Base-by-base conservation (phyloP, 139 green algal species). In the Tetratostichococcus sp. region DNA sequence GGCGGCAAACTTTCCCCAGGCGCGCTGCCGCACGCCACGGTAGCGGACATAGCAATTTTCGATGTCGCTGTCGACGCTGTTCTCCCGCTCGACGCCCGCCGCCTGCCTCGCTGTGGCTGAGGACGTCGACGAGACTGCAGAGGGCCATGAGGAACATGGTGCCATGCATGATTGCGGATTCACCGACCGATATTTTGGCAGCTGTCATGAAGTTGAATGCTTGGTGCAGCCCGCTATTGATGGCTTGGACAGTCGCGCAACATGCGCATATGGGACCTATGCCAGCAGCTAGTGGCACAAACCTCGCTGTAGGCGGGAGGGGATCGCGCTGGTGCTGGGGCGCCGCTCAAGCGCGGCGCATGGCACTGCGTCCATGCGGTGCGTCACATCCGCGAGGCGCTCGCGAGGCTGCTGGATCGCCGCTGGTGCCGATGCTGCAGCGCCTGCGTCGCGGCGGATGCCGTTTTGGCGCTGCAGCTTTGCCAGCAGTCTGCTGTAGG, bases 1-100 rank as follows among this genome's bases (percentile, higher is more conserved):
- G 4, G 89, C 89, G 31, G 89, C 89, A 74, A 84, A 93, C 78
- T 94, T 96, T 43, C 91, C 91, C 91, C 91, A 96, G 0, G 89
- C 89, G 16, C 91, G 80, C 76, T 93, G 87, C 16, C 91, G 73
- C 32, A 95, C 91, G 4, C 89, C 89, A 1, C 89, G 73, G 79
- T 87, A 94, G 71, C 88, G 89, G 14, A 62, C 50, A 26, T 62
- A 62, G 50, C 50, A n/a, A 17, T 62, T 62, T 17, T 62, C 50
- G 50, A 62, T 62, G 50, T 26, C 50, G 19, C 19, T 26, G 50
- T 62, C 50, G 50, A 26, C 14, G 50, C 50, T 62, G 50, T 62
- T 2, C 50, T 62, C 11, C 19, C 11, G 50, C 14, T 62, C 50
- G 17, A 23, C 19, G 50, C 50, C 19, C 2, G 11, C 50, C 50